A percentile compares a stretch with the other conserved stretches of the same genome.
These are phyloP conservation scores for Saturnispora hagleri DNA, from an alignment of 805 yeast species.

Conservation along the genomic window DNA sequence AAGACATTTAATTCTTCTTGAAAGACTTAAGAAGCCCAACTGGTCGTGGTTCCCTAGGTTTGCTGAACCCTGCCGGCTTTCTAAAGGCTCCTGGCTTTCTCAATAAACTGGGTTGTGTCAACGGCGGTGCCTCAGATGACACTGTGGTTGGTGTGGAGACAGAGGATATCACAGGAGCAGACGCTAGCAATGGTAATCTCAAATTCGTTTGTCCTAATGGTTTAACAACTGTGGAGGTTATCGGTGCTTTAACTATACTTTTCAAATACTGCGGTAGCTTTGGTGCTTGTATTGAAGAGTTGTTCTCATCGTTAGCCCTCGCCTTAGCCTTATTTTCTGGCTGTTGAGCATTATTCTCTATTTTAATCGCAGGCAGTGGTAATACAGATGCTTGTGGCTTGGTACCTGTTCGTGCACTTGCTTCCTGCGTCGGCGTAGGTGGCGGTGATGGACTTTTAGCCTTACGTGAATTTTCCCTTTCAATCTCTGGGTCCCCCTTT, in stretches of 20 bases:
- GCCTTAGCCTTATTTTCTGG: not conserved
- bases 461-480: not conserved
- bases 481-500: slow-evolving; percentile 3
- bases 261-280: slow-evolving; percentile 8
- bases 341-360: not conserved
- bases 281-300: slow-evolving; percentile 12
- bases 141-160: not conserved
- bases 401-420: not conserved
- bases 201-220: slow-evolving; percentile 2
- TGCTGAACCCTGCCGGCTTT: slow-evolving; percentile 18
- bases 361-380: not conserved
- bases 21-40: not conserved
- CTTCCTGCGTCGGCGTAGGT: not conserved
- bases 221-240: slow-evolving; percentile 5
- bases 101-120: slow-evolving; percentile 15
- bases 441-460: not conserved
- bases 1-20: not conserved
- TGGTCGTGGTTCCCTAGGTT: not conserved
- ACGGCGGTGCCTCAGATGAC: not conserved
- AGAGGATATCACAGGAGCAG: not conserved
- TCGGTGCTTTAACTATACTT: slow-evolving; percentile 6
- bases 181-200: not conserved
- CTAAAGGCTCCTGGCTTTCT: slow-evolving; percentile 28
- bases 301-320: not conserved
- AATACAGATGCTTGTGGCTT: not conserved